Conservation (phyloP, 495 filamentous ascomycete species). For the Penicillium malachiteum region DNA sequence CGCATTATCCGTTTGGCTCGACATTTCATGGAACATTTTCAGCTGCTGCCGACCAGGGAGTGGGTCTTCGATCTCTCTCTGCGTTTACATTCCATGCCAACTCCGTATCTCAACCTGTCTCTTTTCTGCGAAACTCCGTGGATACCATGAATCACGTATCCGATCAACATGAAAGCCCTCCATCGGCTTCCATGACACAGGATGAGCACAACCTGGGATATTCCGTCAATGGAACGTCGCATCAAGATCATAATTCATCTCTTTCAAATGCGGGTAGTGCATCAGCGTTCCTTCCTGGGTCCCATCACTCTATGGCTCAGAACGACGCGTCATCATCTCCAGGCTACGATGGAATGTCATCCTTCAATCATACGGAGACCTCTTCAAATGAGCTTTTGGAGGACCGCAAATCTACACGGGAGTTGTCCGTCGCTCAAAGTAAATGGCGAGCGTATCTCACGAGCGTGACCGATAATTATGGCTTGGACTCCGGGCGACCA, state of each 20-base stretch:
- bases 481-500: constrained; percentile 65
- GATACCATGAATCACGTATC: constrained; percentile 14
- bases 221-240: neutral
- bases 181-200: neutral
- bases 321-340: constrained; percentile 5
- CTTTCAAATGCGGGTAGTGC: neutral
- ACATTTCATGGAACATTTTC: constrained; percentile 24
- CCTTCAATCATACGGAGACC: constrained; percentile 3
- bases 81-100: constrained; percentile 32
- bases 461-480: constrained; percentile 53
- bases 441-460: constrained; percentile 45
- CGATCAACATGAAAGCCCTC: constrained; percentile 10
- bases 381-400: constrained; percentile 1
- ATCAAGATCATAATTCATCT: neutral
- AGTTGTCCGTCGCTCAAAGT: constrained; percentile 24
- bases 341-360: neutral
- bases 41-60: constrained; percentile 27
- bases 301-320: constrained; percentile 1
- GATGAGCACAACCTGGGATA: constrained; percentile 11
- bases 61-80: constrained; percentile 31
- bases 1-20: constrained; percentile 22
- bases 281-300: constrained; percentile 6
- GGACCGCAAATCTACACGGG: constrained; percentile 9
- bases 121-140: constrained; percentile 35
- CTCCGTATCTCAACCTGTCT: constrained; percentile 35